A percentile compares a stretch with the other conserved stretches of the same genome.
Evolutionary conservation across 441 rosid species (phyloP).

Genomic region (Jatropha multifida): DNA sequence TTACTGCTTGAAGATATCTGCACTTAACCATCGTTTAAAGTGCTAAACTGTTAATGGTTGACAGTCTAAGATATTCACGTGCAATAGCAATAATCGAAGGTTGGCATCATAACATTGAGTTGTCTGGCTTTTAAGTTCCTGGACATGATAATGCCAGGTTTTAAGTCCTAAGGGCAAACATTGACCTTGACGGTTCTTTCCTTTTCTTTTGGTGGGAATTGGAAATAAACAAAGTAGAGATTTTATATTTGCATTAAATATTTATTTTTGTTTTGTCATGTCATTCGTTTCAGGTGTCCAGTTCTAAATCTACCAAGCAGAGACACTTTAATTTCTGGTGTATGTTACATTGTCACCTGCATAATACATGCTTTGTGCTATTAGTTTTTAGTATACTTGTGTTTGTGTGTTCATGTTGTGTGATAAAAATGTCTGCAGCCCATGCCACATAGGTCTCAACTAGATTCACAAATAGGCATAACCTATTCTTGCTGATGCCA

Average conservation of each 20-base stretch:
- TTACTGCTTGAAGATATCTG: slow-evolving; percentile 7
- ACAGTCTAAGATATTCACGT: neutral
- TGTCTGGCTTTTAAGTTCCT: neutral
- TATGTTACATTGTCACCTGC: no score
- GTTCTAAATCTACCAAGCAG: no score
- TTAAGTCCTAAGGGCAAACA: neutral
- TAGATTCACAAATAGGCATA: neutral
- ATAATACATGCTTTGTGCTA: no score
- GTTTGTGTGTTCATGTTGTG: no score
- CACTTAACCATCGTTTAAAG: neutral
- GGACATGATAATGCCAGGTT: neutral
- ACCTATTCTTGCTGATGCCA: neutral
- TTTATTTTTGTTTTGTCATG: neutral
- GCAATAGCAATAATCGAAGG: neutral
- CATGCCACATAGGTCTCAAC: neutral
- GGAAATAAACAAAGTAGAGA: neutral
- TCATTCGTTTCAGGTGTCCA: neutral
- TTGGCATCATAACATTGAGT: neutral
- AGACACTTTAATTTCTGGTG: no score
- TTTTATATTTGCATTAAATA: neutral
- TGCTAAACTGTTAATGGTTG: neutral
- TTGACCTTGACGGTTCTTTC: neutral
- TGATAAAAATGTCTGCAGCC: no score
- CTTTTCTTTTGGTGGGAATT: slow-evolving; percentile 1
- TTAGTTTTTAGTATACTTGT: no score